phyloP scores from a whole-genome alignment of 2,329 filamentous ascomycete species.

The Macroventuria anomochaeta region DNA sequence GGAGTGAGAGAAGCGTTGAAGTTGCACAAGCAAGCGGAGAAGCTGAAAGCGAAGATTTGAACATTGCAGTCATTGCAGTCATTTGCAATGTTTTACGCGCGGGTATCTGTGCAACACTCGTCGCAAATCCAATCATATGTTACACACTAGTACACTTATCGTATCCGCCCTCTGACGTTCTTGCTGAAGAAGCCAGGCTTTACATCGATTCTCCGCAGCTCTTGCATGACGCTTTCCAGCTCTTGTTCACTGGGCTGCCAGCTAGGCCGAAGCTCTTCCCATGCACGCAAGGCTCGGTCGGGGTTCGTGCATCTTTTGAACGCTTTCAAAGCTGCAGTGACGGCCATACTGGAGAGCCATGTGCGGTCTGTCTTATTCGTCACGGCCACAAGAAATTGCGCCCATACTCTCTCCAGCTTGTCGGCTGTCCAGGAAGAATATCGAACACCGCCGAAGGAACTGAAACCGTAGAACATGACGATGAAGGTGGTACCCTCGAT shows the following conservation, averaged over 20 bases:
- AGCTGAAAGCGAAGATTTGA: slow-evolving; percentile 28
- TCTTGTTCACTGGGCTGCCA: slow-evolving; percentile 50
- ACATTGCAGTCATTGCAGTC: neutral
- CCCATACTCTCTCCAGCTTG: slow-evolving; percentile 62
- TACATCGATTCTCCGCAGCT: slow-evolving; percentile 35
- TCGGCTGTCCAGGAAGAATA: slow-evolving; percentile 74
- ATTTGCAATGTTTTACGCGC: neutral
- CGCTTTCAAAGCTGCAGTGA: slow-evolving; percentile 54
- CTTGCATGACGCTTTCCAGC: slow-evolving; percentile 36
- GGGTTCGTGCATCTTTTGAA: slow-evolving; percentile 66
- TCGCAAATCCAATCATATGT: neutral
- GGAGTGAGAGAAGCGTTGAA: slow-evolving; percentile 42
- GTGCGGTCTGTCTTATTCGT: slow-evolving; percentile 30
- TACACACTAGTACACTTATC: neutral
- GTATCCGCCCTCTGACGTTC: neutral
- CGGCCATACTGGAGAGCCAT: slow-evolving; percentile 36
- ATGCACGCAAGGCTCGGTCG: slow-evolving; percentile 62
- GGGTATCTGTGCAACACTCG: neutral
- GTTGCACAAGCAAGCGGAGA: slow-evolving; percentile 31
- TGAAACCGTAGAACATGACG: slow-evolving; percentile 82
- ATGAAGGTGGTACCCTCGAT: slow-evolving; percentile 80
- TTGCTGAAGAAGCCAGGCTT: slow-evolving; percentile 24
- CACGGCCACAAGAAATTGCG: slow-evolving; percentile 34
- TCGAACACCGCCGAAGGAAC: slow-evolving; percentile 69
- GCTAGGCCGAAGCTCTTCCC: slow-evolving; percentile 51